These are phyloP conservation scores for Daldinia sp. DNA, from an alignment of 2,329 filamentous ascomycete species.

Conservation along the genomic window DNA sequence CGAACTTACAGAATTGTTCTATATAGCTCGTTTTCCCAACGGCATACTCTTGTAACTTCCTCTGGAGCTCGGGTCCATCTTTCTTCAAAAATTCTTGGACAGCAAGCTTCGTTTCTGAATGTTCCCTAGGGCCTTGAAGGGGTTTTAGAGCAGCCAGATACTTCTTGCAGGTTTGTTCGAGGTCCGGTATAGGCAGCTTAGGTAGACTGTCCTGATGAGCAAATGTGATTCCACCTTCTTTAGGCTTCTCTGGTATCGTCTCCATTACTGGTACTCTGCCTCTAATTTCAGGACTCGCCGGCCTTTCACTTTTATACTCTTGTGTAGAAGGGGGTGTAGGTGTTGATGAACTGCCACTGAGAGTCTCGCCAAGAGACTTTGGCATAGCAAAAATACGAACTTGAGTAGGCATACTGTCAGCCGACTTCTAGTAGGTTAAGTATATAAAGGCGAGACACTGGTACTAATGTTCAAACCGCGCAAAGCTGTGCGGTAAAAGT, in stretches of 20 bases:
- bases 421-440: constrained; percentile 56
- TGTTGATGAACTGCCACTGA: constrained; percentile 58
- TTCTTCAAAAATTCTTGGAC: constrained; percentile 82
- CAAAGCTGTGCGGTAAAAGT: constrained; percentile 90
- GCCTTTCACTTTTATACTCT: constrained; percentile 40
- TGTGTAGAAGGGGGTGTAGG: constrained; percentile 53
- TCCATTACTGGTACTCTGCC: constrained; percentile 44
- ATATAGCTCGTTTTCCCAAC: constrained; percentile 94
- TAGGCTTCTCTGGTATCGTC: constrained; percentile 55
- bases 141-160: constrained; percentile 84
- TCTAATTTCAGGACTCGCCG: constrained; percentile 45
- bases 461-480: constrained; percentile 86
- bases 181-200: constrained; percentile 90
- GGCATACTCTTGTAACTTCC: constrained; percentile 89
- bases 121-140: constrained; percentile 81
- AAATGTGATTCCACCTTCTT: constrained; percentile 82
- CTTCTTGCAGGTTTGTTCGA: constrained; percentile 78
- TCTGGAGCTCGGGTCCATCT: constrained; percentile 86
- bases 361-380: constrained; percentile 75
- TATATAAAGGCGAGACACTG: constrained; percentile 78
- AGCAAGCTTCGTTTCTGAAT: constrained; percentile 80
- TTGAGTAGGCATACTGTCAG: constrained; percentile 69
- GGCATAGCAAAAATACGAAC: constrained; percentile 76
- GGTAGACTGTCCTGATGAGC: constrained; percentile 87
- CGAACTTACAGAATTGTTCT: constrained; percentile 90